Percentiles rank a stretch among this genome's conserved stretches.
These are phyloP conservation scores for Aspergillus sp. DNA, from an alignment of 2,329 filamentous ascomycete species.

Conservation along the genomic window DNA sequence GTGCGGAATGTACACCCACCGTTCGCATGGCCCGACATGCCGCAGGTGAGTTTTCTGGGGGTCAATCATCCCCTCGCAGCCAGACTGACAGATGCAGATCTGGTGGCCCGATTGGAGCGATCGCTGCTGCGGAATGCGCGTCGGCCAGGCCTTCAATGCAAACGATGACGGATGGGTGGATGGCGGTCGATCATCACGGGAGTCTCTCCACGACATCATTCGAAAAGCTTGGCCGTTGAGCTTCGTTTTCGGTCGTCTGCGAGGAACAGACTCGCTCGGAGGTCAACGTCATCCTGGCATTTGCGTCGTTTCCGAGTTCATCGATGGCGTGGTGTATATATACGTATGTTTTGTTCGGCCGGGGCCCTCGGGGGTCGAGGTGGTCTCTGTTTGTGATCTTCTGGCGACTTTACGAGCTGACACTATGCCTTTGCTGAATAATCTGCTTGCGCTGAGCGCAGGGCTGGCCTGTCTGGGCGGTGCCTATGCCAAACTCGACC, in stretches of 20 bases:
- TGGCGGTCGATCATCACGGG: too few relatives aligned
- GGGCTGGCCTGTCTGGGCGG: conserved; percentile 31
- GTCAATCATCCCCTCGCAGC: not conserved
- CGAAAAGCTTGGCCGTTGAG: too few relatives aligned
- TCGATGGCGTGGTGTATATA: too few relatives aligned
- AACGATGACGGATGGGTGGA: too few relatives aligned
- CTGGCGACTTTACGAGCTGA: not conserved
- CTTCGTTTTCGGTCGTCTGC: too few relatives aligned
- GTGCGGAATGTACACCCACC: not conserved
- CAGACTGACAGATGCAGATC: not conserved
- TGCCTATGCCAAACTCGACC: conserved; percentile 43
- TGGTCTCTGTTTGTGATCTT: not conserved
- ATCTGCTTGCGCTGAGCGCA: conserved; percentile 24
- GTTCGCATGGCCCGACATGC: not conserved
- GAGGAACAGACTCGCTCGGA: too few relatives aligned
- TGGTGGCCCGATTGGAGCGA: not conserved
- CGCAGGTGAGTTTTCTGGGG: not conserved
- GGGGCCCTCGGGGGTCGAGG: not conserved
- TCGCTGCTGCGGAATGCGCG: too few relatives aligned
- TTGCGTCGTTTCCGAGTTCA: too few relatives aligned
- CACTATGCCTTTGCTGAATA: conserved; percentile 28
- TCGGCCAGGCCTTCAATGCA: too few relatives aligned
- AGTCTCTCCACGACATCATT: too few relatives aligned
- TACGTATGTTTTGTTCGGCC: too few relatives aligned
- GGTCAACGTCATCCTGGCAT: too few relatives aligned